Base-by-base conservation (phyloP, 1,284 basidiomycete species). In the Heterobasidion annosum region DNA sequence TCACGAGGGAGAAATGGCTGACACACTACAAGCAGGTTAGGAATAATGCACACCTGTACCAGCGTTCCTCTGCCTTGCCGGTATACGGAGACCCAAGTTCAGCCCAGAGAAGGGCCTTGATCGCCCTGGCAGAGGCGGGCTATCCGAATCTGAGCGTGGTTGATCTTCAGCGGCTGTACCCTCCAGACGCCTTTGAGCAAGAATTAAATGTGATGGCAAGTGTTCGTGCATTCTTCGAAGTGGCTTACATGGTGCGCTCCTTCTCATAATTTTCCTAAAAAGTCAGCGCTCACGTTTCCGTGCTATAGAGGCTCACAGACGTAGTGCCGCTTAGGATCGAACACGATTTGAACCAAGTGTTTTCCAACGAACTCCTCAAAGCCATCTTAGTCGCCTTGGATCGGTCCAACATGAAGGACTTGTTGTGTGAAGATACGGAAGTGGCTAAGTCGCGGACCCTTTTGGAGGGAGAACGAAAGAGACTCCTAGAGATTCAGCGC, bases 121-220 rank as follows among this genome's bases (percentile, higher is more conserved):
- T 67, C 0, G 51, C 55, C 4, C 65, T 77, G 4, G 66, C 70
- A 0, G 59, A 57, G 34, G 54, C 72, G 0, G 74, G 76, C 1
- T 70, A 66, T 45, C 25, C 51, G 1, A 66, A 66, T 8, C 44
- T 70, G 37, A 64, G 55, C 12, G 62, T 57, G 13, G 70, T 67
- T 1, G 72, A 77, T 52, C 62, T 81, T 0, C 66, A 62, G 10
- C 70, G 68, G 58, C 65, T 80, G 10, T 64, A 63, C 25, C 62
- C 66, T 0, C 58, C 67, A 0, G 77, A 78, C 56, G 60, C 67
- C 54, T 77, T 69, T 56, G 74, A 77, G 59, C 66, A 70, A 4
- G 77, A 78, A 58, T 59, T 81, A 15, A 57, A 68, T 32, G 66
- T 77, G 33, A 76, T 78, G 73, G 74, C 77, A 2, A 75, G 77